Percentiles rank a stretch among this genome's conserved stretches.
Evolutionary conservation across 352 stramenopile genomes (phyloP).

Genomic region (Phytophthora sojae): DNA sequence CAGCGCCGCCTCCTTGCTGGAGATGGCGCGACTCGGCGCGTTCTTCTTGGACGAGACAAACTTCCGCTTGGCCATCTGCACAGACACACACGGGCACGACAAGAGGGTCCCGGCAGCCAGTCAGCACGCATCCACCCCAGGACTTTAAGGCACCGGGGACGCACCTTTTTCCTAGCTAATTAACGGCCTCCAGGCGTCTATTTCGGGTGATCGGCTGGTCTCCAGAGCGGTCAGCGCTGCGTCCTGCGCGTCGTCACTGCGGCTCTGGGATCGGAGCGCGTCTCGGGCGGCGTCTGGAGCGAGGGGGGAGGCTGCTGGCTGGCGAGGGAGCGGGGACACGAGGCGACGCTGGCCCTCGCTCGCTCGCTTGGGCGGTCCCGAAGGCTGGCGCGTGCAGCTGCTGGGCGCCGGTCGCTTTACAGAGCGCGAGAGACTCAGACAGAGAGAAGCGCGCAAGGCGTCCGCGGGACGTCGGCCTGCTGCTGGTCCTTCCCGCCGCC

Average conservation of each 20-base stretch:
- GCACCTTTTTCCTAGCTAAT: slow-evolving; percentile 36
- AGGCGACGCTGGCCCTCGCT: slow-evolving; percentile 3
- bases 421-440: not conserved
- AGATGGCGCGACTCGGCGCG: slow-evolving; percentile 76
- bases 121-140: slow-evolving; percentile 3
- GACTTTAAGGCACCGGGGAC: slow-evolving; percentile 8
- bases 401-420: not conserved
- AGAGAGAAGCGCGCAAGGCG: not conserved
- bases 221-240: slow-evolving; percentile 3
- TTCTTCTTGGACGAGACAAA: slow-evolving; percentile 92
- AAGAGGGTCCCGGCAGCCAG: not conserved
- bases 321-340: slow-evolving; percentile 22
- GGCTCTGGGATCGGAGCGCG: slow-evolving; percentile 5
- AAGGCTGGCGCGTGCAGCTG: not conserved
- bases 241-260: slow-evolving; percentile 12
- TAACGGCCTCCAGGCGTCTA: slow-evolving; percentile 27
- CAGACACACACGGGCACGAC: not conserved
- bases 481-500: not conserved
- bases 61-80: slow-evolving; percentile 80
- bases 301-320: slow-evolving; percentile 16
- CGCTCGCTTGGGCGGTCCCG: not conserved
- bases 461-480: too few species aligned
- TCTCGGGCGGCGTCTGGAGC: not conserved
- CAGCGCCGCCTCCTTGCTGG: slow-evolving; percentile 86
- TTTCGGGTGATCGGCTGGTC: slow-evolving; percentile 20